Conservation (phyloP, 768 basidiomycete species). For the Pisolithus microcarpus region DNA sequence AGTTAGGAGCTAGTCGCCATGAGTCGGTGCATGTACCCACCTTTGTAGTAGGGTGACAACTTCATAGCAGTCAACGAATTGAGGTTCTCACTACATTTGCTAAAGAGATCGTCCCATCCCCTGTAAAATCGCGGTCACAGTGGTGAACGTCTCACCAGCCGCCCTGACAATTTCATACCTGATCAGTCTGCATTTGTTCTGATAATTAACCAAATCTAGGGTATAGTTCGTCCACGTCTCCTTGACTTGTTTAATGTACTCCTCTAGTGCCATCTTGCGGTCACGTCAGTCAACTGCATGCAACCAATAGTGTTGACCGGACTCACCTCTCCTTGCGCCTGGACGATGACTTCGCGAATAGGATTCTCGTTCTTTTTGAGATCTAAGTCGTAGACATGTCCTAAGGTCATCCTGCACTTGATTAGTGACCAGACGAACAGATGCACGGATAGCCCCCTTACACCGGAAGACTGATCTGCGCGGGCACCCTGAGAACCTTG, state of each 20-base stretch:
- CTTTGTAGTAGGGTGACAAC: slow-evolving; percentile 96
- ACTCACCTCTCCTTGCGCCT: slow-evolving; percentile 92
- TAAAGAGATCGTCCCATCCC: slow-evolving; percentile 96
- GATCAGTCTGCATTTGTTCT: slow-evolving; percentile 96
- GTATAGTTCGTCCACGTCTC: slow-evolving; percentile 96
- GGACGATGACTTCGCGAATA: slow-evolving; percentile 93
- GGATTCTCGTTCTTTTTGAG: slow-evolving; percentile 84
- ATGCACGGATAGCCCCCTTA: slow-evolving; percentile 31
- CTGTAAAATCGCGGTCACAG: slow-evolving; percentile 32
- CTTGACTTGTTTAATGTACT: slow-evolving; percentile 93
- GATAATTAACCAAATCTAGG: slow-evolving; percentile 94
- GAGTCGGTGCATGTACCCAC: slow-evolving; percentile 29
- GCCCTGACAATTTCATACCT: slow-evolving; percentile 37
- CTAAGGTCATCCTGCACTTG: slow-evolving; percentile 78
- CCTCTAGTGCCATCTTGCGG: slow-evolving; percentile 85
- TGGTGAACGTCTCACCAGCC: slow-evolving; percentile 2
- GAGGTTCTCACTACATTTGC: slow-evolving; percentile 93
- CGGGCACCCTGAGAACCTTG: slow-evolving; percentile 73
- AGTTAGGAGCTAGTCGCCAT: slow-evolving; percentile 1
- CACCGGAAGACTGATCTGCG: slow-evolving; percentile 71
- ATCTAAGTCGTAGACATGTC: slow-evolving; percentile 95
- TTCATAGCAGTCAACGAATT: slow-evolving; percentile 98
- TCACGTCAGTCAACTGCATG: slow-evolving; percentile 5
- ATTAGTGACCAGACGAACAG: slow-evolving; percentile 4
- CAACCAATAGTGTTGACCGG: not conserved